Base-by-base conservation (phyloP, 2,329 filamentous ascomycete species). In the Xylariaceae sp. region DNA sequence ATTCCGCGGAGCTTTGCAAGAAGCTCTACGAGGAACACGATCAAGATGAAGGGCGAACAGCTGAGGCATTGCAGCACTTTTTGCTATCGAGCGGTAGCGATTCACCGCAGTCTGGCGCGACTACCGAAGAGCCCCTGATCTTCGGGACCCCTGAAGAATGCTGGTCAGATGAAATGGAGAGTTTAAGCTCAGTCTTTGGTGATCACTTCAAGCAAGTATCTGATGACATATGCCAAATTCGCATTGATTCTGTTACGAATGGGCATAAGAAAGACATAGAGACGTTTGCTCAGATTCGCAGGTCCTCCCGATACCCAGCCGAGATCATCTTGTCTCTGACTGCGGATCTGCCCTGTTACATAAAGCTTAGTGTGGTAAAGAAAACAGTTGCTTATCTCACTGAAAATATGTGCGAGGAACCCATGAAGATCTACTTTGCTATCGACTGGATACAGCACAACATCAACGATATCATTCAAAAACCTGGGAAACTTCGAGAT, bases 381-480 rank as follows among this genome's bases (percentile, higher is more conserved):
- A 87, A 89, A 73, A 86, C 88, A 1, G 77, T 97, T 4, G 78
- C 83, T 3, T 86, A 93, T 70, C 86, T 92, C 1, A 78, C 84
- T 53, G 81, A 86, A 53, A 85, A 86, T 34, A 80, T 96, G 35
- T 76, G 87, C 11, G 93, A 91, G 23, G 91, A 95, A 70, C 89
- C 91, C 45, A 96, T 96, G 88, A 86, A 85, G 71, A 83, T 97
- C 10, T 97, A 92, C 74, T 90, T 90, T 65, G 81, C 96, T 10
- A 82, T 93, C 55, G 92, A 96, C 74, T 97, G 93, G 92, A 76
- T 97, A 3, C 92, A 97, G 71, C 85, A 89, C 64, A 87, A 92
- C 65, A 85, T 96, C 63, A 88, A 90, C 59, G 76, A 76, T n/a
- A 90, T 97, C 58, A 87, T 97, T 56, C 87, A 92, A 62, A 84